These are phyloP conservation scores for Zalaria obscura DNA, from an alignment of 2,329 filamentous ascomycete genomes.

Conservation along the genomic window DNA sequence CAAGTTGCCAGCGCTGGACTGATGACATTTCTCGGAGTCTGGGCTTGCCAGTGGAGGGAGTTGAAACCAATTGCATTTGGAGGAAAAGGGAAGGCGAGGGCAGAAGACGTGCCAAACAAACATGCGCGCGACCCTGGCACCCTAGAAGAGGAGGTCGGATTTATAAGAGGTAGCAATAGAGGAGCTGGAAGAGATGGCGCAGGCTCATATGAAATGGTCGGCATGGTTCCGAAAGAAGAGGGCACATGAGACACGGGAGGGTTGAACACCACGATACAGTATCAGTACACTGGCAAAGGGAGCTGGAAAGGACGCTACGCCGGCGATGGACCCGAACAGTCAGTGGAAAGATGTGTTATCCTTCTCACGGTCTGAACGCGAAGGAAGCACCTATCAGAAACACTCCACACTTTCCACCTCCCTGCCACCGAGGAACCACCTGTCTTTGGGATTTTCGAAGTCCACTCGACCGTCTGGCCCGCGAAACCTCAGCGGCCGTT, in stretches of 20 bases:
- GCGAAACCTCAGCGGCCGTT: slow-evolving; percentile 12
- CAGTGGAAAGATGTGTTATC: too few relatives aligned
- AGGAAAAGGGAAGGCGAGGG: slow-evolving; percentile 28
- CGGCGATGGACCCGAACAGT: too few relatives aligned
- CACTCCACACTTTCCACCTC: slow-evolving; percentile 17
- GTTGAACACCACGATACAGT: too few relatives aligned
- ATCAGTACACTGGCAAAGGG: too few relatives aligned
- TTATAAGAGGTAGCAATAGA: slow-evolving; percentile 23
- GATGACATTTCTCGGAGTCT: slow-evolving; percentile 64
- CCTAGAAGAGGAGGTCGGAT: slow-evolving; percentile 22
- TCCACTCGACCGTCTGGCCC: slow-evolving; percentile 17
- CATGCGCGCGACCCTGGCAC: slow-evolving; percentile 7
- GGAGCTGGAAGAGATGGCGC: slow-evolving; percentile 29
- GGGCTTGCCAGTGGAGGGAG: slow-evolving; percentile 85
- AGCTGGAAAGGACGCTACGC: too few relatives aligned
- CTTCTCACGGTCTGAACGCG: too few relatives aligned
- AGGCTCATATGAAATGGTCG: slow-evolving; percentile 34
- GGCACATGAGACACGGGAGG: not conserved
- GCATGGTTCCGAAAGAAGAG: slow-evolving; percentile 20
- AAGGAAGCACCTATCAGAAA: too few relatives aligned
- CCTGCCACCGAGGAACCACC: slow-evolving; percentile 18
- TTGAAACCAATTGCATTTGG: slow-evolving; percentile 80
- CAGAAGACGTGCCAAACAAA: slow-evolving; percentile 3
- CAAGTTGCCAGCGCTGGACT: slow-evolving; percentile 45
- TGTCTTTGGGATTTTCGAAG: slow-evolving; percentile 14